phyloP scores from a whole-genome alignment of 2,329 filamentous ascomycete genomes.

The Aspergillus sergii region DNA sequence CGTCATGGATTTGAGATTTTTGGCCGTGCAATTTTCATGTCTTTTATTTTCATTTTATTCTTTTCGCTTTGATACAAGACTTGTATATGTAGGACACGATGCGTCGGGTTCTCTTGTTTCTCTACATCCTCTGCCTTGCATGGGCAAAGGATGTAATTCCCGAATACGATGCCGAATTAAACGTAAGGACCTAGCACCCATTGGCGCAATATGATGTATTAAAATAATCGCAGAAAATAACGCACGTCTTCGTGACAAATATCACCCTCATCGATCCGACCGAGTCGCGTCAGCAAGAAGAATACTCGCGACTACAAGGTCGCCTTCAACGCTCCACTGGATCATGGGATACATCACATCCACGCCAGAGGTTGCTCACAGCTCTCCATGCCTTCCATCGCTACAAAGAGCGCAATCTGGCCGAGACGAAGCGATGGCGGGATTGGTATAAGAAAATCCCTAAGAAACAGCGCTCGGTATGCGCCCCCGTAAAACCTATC shows the following conservation, averaged over 20 bases:
- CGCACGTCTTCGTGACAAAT: constrained; percentile 17
- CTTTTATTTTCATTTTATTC: neutral
- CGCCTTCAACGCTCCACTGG: constrained; percentile 18
- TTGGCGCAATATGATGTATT: too few relatives aligned
- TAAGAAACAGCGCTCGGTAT: constrained; percentile 21
- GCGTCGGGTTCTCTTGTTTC: neutral
- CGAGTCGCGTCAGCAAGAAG: constrained; percentile 7
- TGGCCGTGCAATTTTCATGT: too few relatives aligned
- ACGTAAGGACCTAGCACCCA: neutral
- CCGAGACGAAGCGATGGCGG: constrained; percentile 23
- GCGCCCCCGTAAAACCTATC: neutral
- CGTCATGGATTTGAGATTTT: neutral
- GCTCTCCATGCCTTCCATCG: constrained; percentile 28
- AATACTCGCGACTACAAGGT: constrained; percentile 19
- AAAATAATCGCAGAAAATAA: constrained; percentile 14
- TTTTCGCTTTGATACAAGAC: fast-evolving
- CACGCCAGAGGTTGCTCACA: constrained; percentile 29
- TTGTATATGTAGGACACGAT: neutral
- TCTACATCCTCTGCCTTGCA: neutral
- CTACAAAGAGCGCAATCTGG: constrained; percentile 24
- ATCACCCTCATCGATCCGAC: constrained; percentile 10
- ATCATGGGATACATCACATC: constrained; percentile 25
- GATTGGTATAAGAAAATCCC: constrained; percentile 25
- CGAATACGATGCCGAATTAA: neutral
- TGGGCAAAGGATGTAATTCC: neutral